These are phyloP conservation scores for Bidens hawaiensis DNA, from an alignment of 140 eudicot species.

Conservation along the genomic window DNA sequence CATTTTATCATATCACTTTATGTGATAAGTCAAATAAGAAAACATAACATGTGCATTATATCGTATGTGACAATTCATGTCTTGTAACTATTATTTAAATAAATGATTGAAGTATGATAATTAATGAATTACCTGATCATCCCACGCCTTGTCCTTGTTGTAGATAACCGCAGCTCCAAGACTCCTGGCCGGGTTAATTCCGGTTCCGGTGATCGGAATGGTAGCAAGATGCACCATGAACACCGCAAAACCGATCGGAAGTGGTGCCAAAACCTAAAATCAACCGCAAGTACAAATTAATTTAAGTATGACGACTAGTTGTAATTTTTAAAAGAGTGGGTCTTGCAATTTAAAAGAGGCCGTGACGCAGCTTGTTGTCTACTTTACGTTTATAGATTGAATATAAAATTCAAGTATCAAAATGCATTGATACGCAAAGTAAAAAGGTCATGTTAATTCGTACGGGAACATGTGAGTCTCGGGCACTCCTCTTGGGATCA, in stretches of 20 bases:
- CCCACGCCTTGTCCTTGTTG: slow-evolving; percentile 46
- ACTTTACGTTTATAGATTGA: no score
- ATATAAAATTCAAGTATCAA: no score
- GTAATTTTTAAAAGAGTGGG: no score
- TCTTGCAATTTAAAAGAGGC: no score
- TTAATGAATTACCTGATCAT: slow-evolving; percentile 51
- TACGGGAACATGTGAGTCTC: slow-evolving; percentile 92
- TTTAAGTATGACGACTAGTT: no score
- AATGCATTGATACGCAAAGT: background rate
- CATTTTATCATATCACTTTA: no score
- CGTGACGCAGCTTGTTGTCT: no score
- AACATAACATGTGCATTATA: background rate
- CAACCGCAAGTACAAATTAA: background rate
- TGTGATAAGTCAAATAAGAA: no score
- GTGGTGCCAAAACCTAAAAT: slow-evolving; percentile 47
- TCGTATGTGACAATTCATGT: background rate
- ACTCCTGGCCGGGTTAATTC: slow-evolving; percentile 54
- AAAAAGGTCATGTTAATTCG: slow-evolving; percentile 1
- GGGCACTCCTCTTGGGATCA: slow-evolving; percentile 82
- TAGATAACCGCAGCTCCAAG: slow-evolving; percentile 49
- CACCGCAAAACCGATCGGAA: slow-evolving; percentile 57
- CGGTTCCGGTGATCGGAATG: slow-evolving; percentile 58
- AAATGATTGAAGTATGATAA: background rate
- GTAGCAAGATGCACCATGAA: slow-evolving; percentile 57
- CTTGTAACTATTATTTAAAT: background rate